phyloP scores from a whole-genome alignment of 1,284 basidiomycete species.

The Ceratobasidium papillatum region DNA sequence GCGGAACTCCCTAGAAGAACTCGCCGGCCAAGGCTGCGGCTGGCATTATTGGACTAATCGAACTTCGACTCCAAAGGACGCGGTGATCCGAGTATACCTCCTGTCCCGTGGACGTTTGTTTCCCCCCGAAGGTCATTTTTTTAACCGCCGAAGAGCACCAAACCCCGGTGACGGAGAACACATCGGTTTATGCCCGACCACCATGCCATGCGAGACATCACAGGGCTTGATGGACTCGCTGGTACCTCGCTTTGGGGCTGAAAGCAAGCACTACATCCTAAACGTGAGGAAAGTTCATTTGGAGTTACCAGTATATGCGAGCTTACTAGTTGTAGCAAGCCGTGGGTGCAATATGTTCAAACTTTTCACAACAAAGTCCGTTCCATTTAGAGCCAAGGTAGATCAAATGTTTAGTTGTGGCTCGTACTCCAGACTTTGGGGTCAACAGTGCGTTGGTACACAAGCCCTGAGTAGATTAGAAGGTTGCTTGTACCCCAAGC shows the following conservation, averaged over 20 bases:
- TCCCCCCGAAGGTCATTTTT: background rate
- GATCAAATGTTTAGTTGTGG: background rate
- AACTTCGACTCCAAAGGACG: background rate
- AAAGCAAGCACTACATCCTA: background rate
- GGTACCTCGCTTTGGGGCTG: background rate
- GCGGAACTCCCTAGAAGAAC: background rate
- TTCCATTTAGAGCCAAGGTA: background rate
- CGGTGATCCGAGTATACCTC: background rate
- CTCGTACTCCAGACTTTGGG: background rate
- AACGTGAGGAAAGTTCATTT: background rate
- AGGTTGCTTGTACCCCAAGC: background rate
- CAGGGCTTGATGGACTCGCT: background rate
- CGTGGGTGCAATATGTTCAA: background rate
- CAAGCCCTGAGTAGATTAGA: background rate
- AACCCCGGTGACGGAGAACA: background rate
- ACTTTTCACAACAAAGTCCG: background rate
- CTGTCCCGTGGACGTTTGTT: background rate
- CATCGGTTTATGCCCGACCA: background rate
- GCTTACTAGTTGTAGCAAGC: background rate
- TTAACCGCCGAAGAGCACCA: background rate
- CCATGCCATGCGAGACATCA: background rate
- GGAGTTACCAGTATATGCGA: background rate
- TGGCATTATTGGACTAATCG: background rate
- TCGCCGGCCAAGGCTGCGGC: background rate
- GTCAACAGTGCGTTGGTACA: too few relatives aligned